Base-by-base conservation (phyloP, 192 early-diverging fungal species). In the Podila verticillata region DNA sequence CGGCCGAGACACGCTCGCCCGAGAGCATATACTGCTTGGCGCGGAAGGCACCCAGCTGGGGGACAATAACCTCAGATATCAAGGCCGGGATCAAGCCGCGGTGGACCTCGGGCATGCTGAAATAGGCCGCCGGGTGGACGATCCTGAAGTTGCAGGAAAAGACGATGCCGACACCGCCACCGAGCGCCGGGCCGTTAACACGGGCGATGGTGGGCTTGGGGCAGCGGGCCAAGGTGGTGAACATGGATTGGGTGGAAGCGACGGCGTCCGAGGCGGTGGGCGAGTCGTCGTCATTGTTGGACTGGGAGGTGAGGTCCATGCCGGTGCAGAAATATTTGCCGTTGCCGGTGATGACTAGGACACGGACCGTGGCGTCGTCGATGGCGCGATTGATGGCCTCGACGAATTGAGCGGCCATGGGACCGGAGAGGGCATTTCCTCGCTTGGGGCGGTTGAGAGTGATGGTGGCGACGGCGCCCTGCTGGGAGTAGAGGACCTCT, bases 271-370 rank as follows among this genome's bases (percentile, higher is more conserved):
- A 32, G 3, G 65, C 57, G 19, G 68, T 70, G 12, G 74, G 66
- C 12, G 82, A 68, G 28, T 73, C 47, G 35, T 35, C 58, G n/a
- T 71, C 75, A 24, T 71, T 35, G 35, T 47, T 58, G 29, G 66
- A 68, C 35, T 81, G 68, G 8, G 63, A 36, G 9, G 81, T 79
- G 48, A 91, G 82, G 68, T 90, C 88, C 87, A 91, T 89, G 28
- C 90, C 90, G 10, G 89, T 88, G 60, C 89, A 90, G 79, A 91
- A 91, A 61, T 84, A 91, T 35, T 89, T 89, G 28, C 90, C 90
- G 31, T 83, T 75, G 6, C 88, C 90, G 5, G 90, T 89, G 51
- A 91, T 66, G 22, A 91, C 69, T 31, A 91, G 70, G 22, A 90
- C 81, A 34, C 89, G 83, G 15, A 90, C 75, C 5, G 67, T 34